Percentiles rank a stretch among this genome's conserved stretches.
phyloP scores from a whole-genome alignment of 1,284 basidiomycete genomes.

The Testicularia cyperi region DNA sequence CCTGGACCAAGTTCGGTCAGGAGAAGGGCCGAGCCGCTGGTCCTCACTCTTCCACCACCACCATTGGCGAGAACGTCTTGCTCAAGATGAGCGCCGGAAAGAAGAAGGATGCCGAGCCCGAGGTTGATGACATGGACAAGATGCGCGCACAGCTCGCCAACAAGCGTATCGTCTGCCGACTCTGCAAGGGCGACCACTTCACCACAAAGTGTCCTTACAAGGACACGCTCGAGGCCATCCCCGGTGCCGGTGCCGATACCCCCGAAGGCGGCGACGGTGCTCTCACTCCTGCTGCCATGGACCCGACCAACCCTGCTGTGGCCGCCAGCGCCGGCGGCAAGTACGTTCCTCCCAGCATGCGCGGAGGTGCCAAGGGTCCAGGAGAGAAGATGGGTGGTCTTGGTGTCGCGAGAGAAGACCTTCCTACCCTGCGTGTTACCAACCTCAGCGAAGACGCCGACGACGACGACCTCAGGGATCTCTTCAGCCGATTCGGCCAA shows the following conservation, averaged over 20 bases:
- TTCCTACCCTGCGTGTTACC: constrained; percentile 94
- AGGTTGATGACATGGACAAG: constrained; percentile 71
- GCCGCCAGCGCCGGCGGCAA: constrained; percentile 66
- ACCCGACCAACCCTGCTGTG: constrained; percentile 56
- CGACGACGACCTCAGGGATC: constrained; percentile 88
- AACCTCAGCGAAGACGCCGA: constrained; percentile 94
- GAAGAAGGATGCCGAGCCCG: constrained; percentile 66
- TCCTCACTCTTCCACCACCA: constrained; percentile 82
- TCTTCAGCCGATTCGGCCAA: constrained; percentile 69
- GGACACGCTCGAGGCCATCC: constrained; percentile 73
- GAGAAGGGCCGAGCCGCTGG: constrained; percentile 86
- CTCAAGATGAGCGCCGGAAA: constrained; percentile 79
- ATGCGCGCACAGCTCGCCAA: constrained; percentile 71
- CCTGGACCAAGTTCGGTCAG: constrained; percentile 89
- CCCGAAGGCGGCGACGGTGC: constrained; percentile 65
- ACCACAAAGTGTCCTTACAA: constrained; percentile 99
- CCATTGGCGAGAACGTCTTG: constrained; percentile 85
- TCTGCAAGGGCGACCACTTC: constrained; percentile 96
- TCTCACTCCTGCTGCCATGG: constrained; percentile 61
- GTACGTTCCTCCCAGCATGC: constrained; percentile 91
- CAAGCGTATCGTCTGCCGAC: constrained; percentile 86
- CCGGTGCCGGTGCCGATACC: constrained; percentile 64
- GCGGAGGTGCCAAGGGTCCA: constrained; percentile 67
- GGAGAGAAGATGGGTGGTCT: constrained; percentile 77
- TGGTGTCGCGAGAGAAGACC: constrained; percentile 69